phyloP scores from a whole-genome alignment of 1,139 yeast genomes.

The Sugiyamaella neomexicana region DNA sequence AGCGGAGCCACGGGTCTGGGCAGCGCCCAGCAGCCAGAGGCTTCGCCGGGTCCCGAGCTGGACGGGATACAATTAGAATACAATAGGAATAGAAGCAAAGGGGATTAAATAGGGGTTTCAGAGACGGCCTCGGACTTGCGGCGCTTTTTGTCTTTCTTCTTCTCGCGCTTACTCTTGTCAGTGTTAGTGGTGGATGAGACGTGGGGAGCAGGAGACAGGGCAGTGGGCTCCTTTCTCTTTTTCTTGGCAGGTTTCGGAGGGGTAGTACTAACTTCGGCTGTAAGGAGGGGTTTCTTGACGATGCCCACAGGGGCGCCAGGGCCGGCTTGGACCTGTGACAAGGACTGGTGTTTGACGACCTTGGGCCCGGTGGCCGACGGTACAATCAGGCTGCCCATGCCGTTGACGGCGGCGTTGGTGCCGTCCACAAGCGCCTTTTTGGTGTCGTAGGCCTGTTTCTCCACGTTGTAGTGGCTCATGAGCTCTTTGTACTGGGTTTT shows the following conservation, averaged over 20 bases:
- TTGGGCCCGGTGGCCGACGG: constrained; percentile 14
- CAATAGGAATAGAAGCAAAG: neutral
- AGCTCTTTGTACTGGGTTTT: constrained; percentile 69
- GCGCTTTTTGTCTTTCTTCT: constrained; percentile 30
- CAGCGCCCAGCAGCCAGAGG: too few species aligned
- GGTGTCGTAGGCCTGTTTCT: constrained; percentile 63
- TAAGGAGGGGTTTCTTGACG: neutral
- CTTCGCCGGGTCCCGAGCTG: too few species aligned
- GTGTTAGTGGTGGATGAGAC: constrained; percentile 14
- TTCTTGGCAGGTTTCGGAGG: constrained; percentile 13
- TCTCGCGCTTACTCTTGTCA: constrained; percentile 19
- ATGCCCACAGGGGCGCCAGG: neutral
- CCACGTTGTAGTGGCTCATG: constrained; percentile 60
- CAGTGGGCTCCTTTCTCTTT: constrained; percentile 21
- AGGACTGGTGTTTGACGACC: constrained; percentile 36
- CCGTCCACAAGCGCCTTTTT: constrained; percentile 39
- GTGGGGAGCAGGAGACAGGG: constrained; percentile 13
- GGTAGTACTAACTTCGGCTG: neutral
- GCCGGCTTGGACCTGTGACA: too few species aligned
- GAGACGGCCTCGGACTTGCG: constrained; percentile 26
- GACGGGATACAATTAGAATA: constrained; percentile 2
- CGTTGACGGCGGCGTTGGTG: constrained; percentile 27
- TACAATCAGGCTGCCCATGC: constrained; percentile 32
- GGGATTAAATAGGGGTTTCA: neutral
- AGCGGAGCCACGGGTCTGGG: too few species aligned